A percentile compares a stretch with the other conserved stretches of the same genome.
Conservation (phyloP, 257 asterid species). For the Nicotiana knightiana region DNA sequence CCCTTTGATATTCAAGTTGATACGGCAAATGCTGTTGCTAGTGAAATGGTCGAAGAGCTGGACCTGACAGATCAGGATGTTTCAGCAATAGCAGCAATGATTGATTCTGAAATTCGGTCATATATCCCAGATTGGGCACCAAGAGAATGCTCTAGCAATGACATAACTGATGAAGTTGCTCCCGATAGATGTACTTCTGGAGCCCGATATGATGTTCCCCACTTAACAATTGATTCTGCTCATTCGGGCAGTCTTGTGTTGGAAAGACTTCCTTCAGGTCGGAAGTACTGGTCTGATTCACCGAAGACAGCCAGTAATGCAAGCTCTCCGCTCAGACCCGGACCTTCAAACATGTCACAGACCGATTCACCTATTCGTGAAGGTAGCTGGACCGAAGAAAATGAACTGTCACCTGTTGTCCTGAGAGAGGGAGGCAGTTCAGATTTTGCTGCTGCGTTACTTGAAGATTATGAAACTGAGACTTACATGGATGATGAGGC, state of each 20-base stretch:
- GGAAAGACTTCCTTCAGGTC: constrained; percentile 84
- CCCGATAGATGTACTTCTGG: constrained; percentile 31
- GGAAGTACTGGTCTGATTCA: constrained; percentile 78
- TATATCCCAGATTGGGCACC: constrained; percentile 82
- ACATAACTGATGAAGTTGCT: constrained; percentile 22
- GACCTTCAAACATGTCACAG: constrained; percentile 33
- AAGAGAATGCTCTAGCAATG: constrained; percentile 29
- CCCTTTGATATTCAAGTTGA: constrained; percentile 89
- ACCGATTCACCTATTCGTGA: constrained; percentile 45
- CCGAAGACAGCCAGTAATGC: constrained; percentile 50
- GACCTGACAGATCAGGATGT: constrained; percentile 90
- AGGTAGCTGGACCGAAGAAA: constrained; percentile 60
- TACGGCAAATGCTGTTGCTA: constrained; percentile 88
- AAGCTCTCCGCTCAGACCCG: constrained; percentile 53
- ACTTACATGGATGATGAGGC: constrained; percentile 18
- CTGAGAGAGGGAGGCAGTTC: constrained; percentile 29
- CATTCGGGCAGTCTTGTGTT: constrained; percentile 39
- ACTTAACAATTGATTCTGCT: constrained; percentile 35
- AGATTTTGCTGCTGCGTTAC: constrained; percentile 21
- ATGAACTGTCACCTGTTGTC: constrained; percentile 34
- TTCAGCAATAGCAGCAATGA: constrained; percentile 78
- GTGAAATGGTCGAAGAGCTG: constrained; percentile 98
- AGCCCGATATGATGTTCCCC: constrained; percentile 34
- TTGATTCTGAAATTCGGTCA: constrained; percentile 68
- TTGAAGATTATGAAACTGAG: constrained; percentile 23